Evolutionary conservation across 2,329 filamentous ascomycete species (phyloP), one percentile per base, ranked within the genome.

Genomic region (Fusarium fujikuroi): DNA sequence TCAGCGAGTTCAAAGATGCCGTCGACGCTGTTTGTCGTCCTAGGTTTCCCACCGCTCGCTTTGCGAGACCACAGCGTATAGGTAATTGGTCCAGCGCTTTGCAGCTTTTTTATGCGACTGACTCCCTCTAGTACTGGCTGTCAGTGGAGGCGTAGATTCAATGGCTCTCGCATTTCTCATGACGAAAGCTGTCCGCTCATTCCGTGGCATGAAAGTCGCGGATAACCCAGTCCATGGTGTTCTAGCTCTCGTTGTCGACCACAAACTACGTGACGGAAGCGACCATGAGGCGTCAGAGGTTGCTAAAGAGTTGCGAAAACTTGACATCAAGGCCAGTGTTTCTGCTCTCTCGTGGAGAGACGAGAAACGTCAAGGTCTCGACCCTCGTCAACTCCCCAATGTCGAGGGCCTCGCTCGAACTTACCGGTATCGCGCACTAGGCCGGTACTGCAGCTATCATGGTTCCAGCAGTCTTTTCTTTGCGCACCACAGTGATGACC

Each of bases 101-200:
- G 7, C 9, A 9, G 7, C 14, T 12, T 9, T 32, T 18, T n/a
- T 16, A 16, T 37, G 44, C 53, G 18, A 14, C 40, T 61, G 40
- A 59, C 52, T 58, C 12, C 28, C 10, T 30, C 7, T 14, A 93
- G 92, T 88, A 60, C 84, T 98, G 66, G 96, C 95, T 21, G 86
- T 98, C 69, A 98, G 95, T 79, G 96, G 96, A 30, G 96, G 96
- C 12, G 93, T 96, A 43, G 96, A 99, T 82, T 98, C 95, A n/a
- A 99, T 98, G 95, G 95, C 95, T 34, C 86, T 99, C 68, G 94
- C 95, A 62, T 91, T 86, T 68, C 87, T 98, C 40, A 93, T 93
- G 79, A 87, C 86, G 54, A 81, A 84, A 50, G 76, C 88, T 40
- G 81, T 82, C 42, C 79, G 69, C 7, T 67, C 70, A 7, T 77